Evolutionary conservation across 1,284 basidiomycete species (phyloP).

Genomic region (Trametes versicolor): DNA sequence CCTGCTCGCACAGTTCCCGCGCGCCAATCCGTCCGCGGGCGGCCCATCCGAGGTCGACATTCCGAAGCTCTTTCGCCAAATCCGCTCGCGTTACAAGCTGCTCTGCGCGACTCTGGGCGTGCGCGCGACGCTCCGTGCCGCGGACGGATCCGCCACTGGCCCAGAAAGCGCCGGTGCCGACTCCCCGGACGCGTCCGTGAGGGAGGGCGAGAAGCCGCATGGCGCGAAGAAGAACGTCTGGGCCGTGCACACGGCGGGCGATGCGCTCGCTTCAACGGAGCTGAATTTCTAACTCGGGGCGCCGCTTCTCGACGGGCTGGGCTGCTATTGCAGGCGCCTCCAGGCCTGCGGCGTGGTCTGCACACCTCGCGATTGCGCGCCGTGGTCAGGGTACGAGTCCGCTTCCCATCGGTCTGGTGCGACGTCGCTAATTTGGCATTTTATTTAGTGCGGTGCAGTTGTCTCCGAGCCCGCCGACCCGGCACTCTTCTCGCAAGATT

Average conservation of each 20-base stretch:
- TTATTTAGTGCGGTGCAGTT: not conserved
- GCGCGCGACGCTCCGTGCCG: conserved; percentile 64
- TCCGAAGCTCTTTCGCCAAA: conserved; percentile 80
- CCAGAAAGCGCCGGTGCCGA: conserved; percentile 29
- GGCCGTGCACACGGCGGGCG: conserved; percentile 25
- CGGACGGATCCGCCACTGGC: conserved; percentile 27
- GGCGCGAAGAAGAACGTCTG: conserved; percentile 34
- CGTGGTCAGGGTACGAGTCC: not conserved
- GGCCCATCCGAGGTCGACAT: conserved; percentile 69
- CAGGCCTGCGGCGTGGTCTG: conserved; percentile 1
- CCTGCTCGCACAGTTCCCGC: conserved; percentile 82
- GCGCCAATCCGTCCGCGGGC: conserved; percentile 67
- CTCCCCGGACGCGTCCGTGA: conserved; percentile 18
- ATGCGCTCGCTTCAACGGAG: conserved; percentile 24
- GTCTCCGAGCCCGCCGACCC: not conserved
- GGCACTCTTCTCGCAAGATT: not conserved
- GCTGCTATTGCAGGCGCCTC: conserved; percentile 6
- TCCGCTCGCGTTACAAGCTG: conserved; percentile 88
- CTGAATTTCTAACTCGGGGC: conserved; percentile 28
- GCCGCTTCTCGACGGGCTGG: conserved; percentile 10
- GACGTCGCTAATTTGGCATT: not conserved
- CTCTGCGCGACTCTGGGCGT: conserved; percentile 88
- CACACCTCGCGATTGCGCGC: conserved; percentile 8
- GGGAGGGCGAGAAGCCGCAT: conserved; percentile 13
- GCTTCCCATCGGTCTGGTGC: not conserved